Conservation (phyloP, 2,329 filamentous ascomycete genomes). For the Colletotrichum euphorbiae region DNA sequence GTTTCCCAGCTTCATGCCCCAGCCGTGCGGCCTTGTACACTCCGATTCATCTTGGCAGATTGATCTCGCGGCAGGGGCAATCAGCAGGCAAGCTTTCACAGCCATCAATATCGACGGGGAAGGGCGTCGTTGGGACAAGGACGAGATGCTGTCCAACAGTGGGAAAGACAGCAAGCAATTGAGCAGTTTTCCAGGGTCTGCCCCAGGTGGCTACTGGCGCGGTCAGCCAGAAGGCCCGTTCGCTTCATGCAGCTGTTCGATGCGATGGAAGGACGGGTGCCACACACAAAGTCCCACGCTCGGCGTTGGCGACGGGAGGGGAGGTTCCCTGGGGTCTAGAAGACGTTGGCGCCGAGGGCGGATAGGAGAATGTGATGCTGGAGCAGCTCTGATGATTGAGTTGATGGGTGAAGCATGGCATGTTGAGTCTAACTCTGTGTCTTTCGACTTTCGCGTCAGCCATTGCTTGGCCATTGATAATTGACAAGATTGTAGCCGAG, state of each 20-base stretch:
- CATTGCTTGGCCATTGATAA: constrained; percentile 11
- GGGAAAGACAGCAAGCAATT: constrained; percentile 9
- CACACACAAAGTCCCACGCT: constrained; percentile 16
- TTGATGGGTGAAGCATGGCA: constrained; percentile 17
- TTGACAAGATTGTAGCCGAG: constrained; percentile 15
- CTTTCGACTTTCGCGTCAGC: constrained; percentile 3
- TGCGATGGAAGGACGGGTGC: constrained; percentile 24
- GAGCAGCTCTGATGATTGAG: constrained; percentile 13
- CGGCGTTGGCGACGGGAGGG: neutral
- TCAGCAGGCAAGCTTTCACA: constrained; percentile 7
- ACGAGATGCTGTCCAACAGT: constrained; percentile 25
- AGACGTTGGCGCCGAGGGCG: constrained; percentile 21
- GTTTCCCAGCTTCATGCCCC: constrained; percentile 37
- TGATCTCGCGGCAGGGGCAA: constrained; percentile 25
- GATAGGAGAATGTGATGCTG: neutral
- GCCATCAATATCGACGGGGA: constrained; percentile 11
- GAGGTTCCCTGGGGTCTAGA: constrained; percentile 23
- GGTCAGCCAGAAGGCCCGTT: constrained; percentile 30
- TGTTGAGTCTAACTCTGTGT: constrained; percentile 27
- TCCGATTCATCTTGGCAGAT: constrained; percentile 25
- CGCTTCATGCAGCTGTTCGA: constrained; percentile 30
- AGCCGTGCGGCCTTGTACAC: constrained; percentile 20
- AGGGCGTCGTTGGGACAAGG: neutral
- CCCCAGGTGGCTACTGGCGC: constrained; percentile 22
- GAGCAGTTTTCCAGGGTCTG: constrained; percentile 16